Evolutionary conservation across 2,329 filamentous ascomycete species (phyloP).

Genomic region (Botryotinia narcissicola): DNA sequence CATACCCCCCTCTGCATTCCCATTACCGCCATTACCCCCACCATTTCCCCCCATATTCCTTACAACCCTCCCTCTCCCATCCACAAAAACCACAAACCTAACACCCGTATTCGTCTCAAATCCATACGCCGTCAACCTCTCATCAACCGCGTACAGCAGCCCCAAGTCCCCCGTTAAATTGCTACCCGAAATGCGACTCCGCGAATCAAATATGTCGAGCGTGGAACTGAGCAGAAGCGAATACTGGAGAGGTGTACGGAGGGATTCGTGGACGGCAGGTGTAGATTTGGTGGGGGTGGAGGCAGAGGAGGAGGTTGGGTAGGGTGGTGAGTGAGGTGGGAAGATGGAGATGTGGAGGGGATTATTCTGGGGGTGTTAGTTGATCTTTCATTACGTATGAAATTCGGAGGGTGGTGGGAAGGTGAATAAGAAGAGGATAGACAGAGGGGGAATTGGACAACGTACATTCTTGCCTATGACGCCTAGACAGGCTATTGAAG

Average conservation of each 20-base stretch:
- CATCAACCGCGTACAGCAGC: slow-evolving; percentile 88
- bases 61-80: slow-evolving; percentile 70
- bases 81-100: slow-evolving; percentile 85
- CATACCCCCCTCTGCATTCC: slow-evolving; percentile 61
- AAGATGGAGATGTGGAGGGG: slow-evolving; percentile 92
- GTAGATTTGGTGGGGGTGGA: slow-evolving; percentile 38
- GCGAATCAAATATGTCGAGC: slow-evolving; percentile 90
- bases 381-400: background rate
- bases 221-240: slow-evolving; percentile 87
- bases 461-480: slow-evolving; percentile 88
- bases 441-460: slow-evolving; percentile 20
- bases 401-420: background rate
- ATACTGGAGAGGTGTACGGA: slow-evolving; percentile 80
- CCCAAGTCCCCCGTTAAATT: slow-evolving; percentile 75
- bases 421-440: background rate
- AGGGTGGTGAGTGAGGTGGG: slow-evolving; percentile 44
- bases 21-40: slow-evolving; percentile 51
- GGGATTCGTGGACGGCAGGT: slow-evolving; percentile 46
- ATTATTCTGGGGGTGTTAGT: slow-evolving; percentile 68
- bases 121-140: slow-evolving; percentile 89
- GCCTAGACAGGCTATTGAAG: slow-evolving; percentile 89
- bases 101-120: slow-evolving; percentile 96
- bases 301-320: slow-evolving; percentile 24
- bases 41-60: slow-evolving; percentile 33
- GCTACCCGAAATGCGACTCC: slow-evolving; percentile 38